phyloP scores from a whole-genome alignment of 2,329 filamentous ascomycete species.

The Arthrobotrys conoides region DNA sequence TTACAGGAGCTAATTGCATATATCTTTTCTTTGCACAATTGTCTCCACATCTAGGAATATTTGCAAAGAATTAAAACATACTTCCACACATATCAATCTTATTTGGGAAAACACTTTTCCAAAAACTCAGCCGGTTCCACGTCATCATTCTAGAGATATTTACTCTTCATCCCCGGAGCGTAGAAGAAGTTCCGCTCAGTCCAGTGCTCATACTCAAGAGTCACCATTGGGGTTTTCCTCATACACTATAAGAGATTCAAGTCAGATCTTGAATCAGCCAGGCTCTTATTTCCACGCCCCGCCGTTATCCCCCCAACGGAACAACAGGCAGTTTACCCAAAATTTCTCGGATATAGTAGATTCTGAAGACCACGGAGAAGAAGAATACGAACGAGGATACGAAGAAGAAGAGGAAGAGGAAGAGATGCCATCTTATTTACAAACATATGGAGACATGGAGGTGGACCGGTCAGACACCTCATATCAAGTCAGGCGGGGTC shows the following conservation, averaged over 20 bases:
- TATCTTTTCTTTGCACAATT: not conserved
- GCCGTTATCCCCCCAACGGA: too few relatives aligned
- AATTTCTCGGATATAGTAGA: not conserved
- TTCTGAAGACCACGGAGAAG: not conserved
- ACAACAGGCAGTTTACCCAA: not conserved
- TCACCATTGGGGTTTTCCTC: not conserved
- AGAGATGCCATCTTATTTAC: not conserved
- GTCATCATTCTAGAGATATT: not conserved
- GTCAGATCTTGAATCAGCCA: not conserved
- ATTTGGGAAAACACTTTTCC: constrained; percentile 8
- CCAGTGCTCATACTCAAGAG: not conserved
- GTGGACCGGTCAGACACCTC: not conserved
- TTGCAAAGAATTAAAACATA: not conserved
- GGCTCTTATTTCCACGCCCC: not conserved
- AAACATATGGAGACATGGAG: not conserved
- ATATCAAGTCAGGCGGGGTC: not conserved
- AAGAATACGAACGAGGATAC: not conserved
- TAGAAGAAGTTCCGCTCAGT: not conserved
- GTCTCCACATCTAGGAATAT: not conserved
- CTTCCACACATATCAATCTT: not conserved
- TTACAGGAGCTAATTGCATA: not conserved
- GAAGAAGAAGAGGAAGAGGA: not conserved
- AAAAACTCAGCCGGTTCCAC: not conserved
- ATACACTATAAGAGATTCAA: not conserved
- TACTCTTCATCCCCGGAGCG: not conserved